Evolutionary conservation across 2,329 filamentous ascomycete species (phyloP).

Genomic region (Claviceps maximensis): DNA sequence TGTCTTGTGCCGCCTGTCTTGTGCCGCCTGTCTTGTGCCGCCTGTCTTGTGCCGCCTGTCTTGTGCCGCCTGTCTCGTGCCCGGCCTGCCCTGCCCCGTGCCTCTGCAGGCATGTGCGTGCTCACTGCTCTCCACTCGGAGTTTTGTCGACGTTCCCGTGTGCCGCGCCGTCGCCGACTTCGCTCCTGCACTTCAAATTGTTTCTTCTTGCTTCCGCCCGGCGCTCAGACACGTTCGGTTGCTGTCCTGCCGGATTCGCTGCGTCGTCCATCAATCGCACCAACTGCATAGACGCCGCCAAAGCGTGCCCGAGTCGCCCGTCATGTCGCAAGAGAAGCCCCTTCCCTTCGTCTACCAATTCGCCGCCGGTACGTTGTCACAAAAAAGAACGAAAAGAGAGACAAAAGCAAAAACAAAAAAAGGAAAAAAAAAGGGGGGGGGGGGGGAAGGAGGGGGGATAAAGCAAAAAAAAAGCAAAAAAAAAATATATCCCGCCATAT

Average conservation of each 20-base stretch:
- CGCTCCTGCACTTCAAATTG: neutral
- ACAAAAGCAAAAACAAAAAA: neutral
- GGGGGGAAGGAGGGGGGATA: neutral
- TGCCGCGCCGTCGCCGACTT: conserved; percentile 3
- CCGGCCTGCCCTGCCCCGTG: too few relatives aligned
- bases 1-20: too few relatives aligned
- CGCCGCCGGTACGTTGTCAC: conserved; percentile 56
- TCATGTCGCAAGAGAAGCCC: conserved; percentile 57
- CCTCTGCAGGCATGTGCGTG: too few relatives aligned
- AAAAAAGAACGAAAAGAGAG: neutral
- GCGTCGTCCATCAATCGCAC: conserved; percentile 11
- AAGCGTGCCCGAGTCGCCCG: conserved; percentile 17
- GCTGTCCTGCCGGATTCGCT: neutral
- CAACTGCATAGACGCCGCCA: neutral
- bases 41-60: too few relatives aligned
- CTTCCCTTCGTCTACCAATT: conserved; percentile 93
- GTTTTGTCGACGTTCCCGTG: neutral
- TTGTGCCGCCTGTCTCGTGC: too few relatives aligned
- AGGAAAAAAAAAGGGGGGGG: neutral
- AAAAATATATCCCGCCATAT: neutral
- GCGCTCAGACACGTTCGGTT: neutral
- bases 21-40: too few relatives aligned
- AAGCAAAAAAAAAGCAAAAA: neutral
- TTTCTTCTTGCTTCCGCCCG: neutral
- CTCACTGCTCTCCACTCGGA: conserved; percentile 2